Evolutionary conservation across 139 green algal species (phyloP), one percentile per base, ranked within the genome.

Genomic region (Chloropicon primus): DNA sequence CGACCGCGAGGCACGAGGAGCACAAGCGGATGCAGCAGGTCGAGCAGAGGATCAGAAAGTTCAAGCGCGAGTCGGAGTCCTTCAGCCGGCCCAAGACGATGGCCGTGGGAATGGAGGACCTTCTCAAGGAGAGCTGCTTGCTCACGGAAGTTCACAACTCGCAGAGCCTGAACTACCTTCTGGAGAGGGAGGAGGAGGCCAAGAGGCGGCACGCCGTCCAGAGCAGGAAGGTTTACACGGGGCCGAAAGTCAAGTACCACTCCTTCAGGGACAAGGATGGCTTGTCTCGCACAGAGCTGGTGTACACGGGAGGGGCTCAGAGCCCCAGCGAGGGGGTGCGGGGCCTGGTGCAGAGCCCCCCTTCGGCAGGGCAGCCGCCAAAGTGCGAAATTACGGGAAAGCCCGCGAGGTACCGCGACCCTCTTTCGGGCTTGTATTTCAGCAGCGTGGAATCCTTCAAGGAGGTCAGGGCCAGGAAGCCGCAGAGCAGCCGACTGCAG

Each of bases 91-190:
- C 10, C 74, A 79, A 24, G 79, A 86, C 25, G 28, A 81, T 27
- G 71, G 81, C 81, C 17, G 72, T 90, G 25, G 91, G 89, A 0
- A 90, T 95, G 81, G 91, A 90, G 26, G 91, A 97, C 85, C 83
- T 97, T 77, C 87, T 97, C 23, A 84, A 86, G 2, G 92, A 97
- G 75, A 62, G 92, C 92, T 0, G 92, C 92, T 1, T 80, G 84
- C 5, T 96, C 92, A 76, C 26, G 28, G 92, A 95, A 75, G 80
- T 95, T 21, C 83, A 91, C 1, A 97, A 97, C 81, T 81, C 86
- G 1, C 73, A 81, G 27, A 89, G 84, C 0, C 76, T 97, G 71
- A 81, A 91, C 78, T 77, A 85, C n/a, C 87, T 93, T 76, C 79
- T 87, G 23, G 75, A 76, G 21, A 74, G 84, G 0, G 88, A 92